Base-by-base conservation (phyloP, 2,329 filamentous ascomycete species). In the Colletotrichum tanaceti region DNA sequence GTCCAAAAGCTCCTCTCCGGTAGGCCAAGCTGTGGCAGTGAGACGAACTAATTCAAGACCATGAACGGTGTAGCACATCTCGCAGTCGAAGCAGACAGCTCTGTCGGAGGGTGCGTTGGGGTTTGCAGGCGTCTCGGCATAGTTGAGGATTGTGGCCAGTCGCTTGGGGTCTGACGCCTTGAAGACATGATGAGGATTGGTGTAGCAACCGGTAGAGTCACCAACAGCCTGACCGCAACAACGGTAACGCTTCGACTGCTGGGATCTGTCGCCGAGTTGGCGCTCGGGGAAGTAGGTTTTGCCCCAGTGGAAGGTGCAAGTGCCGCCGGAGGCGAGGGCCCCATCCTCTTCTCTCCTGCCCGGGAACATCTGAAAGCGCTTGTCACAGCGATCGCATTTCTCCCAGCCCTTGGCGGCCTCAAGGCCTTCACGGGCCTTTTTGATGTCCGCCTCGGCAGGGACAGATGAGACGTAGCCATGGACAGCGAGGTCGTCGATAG, bases 21-120 rank as follows among this genome's bases (percentile, higher is more conserved):
- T 83, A 0, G 95, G 95, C 94, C 96, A 99, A 11, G 91, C 89
- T 4, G 95, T 91, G 5, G 93, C 94, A 0, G 96, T 98, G 3
- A 99, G 80, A 10, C 96, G 93, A 65, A 98, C 90, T 20, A 99
- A 86, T 78, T 99, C 96, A 72, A 98, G 82, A 0, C 97, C 96
- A 58, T 91, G 80, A 0, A 93, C 92, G 0, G 97, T 99, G 76
- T 97, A 98, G 5, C 93, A 93, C 96, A 99, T 99, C 77, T 99
- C 96, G 75, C 96, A 98, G 77, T 99, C 96, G 74, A 99, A 95
- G 71, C 90, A 91, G 13, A 98, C 89, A 2, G 91, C 93, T 43
- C 87, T 87, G 60, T 86, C 81, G 1, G 78, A 74, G 0, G 83
- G 81, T 1, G 82, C 83, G 2, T 80, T 74, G 1, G 82, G 77